Evolutionary conservation across 176 grass and related monocot genomes (phyloP), one percentile per base, ranked within the genome.

Genomic region (Avena eriantha): DNA sequence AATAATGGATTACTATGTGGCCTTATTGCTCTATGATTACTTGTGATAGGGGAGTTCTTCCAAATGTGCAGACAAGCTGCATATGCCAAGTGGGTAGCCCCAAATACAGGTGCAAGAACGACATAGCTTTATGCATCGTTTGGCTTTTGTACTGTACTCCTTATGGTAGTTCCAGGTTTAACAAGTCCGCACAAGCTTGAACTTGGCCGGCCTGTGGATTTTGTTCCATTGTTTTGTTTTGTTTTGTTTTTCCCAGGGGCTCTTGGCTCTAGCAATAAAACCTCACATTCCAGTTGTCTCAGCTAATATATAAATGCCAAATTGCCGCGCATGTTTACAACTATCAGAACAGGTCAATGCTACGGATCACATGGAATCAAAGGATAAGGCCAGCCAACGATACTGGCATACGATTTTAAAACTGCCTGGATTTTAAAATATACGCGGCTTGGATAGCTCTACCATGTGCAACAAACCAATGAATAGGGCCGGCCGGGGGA

Each of bases 281-380:
- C 31, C 47, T 60, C 69, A 86, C 84, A 90, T 83, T 73, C 73
- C 45, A 90, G 17, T 51, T 78, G 47, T 15, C 24, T 22, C 23
- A 31, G 22, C 58, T 31, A 36, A 36, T 36, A 36, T 36, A 36
- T 36, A 68, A 86, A 83, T 45, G 17, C 39, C 17, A 82, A 54
- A 58, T 16, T 53, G 29, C 14, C 18, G 31, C 41, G 7, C 50
- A 51, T 72, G 63, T 14, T 61, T 77, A 60, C 41, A 41, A 74
- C 53, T 17, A 60, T 1, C 59, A 35, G 21, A 63, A 18, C 22
- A 66, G 63, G 80, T 79, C 84, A 65, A 77, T 78, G 88, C 29
- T 47, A 1, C 14, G 23, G 8, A 17, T 86, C 79, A 78, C 84
- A 86, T 65, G 83, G 72, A 61, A 83, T 18, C 48, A 59, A 59